Percentiles rank a stretch among this genome's conserved stretches.
These are phyloP conservation scores for Epithele typhae DNA, from an alignment of 768 basidiomycete genomes.

Conservation along the genomic window DNA sequence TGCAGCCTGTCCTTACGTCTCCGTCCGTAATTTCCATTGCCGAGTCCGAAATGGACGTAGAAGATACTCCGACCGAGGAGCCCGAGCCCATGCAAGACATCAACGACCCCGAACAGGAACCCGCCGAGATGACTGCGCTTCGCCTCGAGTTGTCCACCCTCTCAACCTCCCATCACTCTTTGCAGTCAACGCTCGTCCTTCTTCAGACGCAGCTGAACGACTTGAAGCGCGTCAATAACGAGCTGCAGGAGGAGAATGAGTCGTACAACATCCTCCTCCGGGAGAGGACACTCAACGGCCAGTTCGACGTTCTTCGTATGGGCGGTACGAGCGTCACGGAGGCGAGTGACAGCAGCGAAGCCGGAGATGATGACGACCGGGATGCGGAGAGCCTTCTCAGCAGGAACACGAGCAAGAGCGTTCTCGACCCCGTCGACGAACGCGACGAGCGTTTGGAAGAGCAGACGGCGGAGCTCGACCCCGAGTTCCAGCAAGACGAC, in stretches of 20 bases:
- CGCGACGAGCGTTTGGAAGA: constrained; percentile 50
- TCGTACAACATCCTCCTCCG: constrained; percentile 91
- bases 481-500: constrained; percentile 33
- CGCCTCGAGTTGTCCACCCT: constrained; percentile 82
- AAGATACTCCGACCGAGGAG: constrained; percentile 39
- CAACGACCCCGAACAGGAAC: constrained; percentile 66
- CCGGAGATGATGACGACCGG: constrained; percentile 23
- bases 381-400: constrained; percentile 45
- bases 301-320: constrained; percentile 67
- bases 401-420: constrained; percentile 52
- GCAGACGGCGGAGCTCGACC: constrained; percentile 33
- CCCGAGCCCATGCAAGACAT: constrained; percentile 39
- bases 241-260: constrained; percentile 94
- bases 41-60: constrained; percentile 31
- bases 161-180: constrained; percentile 76
- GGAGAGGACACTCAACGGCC: constrained; percentile 88
- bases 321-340: constrained; percentile 44
- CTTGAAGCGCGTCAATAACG: constrained; percentile 81
- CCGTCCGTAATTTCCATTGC: constrained; percentile 23
- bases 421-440: constrained; percentile 45
- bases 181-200: constrained; percentile 81
- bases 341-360: constrained; percentile 24
- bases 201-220: constrained; percentile 83
- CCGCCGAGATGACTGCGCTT: constrained; percentile 84
- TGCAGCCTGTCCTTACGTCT: constrained; percentile 27